These are phyloP conservation scores for Cadophora sp. DNA, from an alignment of 2,329 filamentous ascomycete genomes.

Conservation along the genomic window DNA sequence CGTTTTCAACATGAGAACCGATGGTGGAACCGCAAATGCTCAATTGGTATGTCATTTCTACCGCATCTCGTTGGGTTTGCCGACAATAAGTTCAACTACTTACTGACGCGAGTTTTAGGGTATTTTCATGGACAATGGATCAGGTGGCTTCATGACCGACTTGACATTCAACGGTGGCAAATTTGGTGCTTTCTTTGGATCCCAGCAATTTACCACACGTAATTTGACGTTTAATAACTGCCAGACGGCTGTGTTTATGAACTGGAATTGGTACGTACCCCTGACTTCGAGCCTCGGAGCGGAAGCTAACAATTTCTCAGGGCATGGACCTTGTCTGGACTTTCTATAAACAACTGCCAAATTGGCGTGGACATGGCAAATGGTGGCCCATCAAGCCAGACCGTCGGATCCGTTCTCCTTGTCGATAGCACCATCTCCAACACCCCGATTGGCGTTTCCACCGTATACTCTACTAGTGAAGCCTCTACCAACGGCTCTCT, in stretches of 20 bases:
- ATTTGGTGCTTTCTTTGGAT: constrained; percentile 80
- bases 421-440: constrained; percentile 81
- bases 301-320: constrained; percentile 1
- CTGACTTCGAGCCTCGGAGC: not conserved
- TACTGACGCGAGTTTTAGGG: constrained; percentile 50
- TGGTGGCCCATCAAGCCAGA: constrained; percentile 66
- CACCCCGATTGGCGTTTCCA: constrained; percentile 78
- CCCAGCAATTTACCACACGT: constrained; percentile 86
- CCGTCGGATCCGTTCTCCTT: constrained; percentile 84
- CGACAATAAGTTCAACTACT: not conserved
- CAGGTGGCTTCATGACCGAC: constrained; percentile 84
- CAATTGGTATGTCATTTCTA: constrained; percentile 56
- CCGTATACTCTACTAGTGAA: constrained; percentile 70
- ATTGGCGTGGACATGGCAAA: constrained; percentile 81
- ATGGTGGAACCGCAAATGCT: constrained; percentile 66
- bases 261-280: constrained; percentile 77
- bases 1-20: constrained; percentile 77
- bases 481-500: constrained; percentile 79
- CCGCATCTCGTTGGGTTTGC: not conserved
- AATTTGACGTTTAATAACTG: constrained; percentile 84
- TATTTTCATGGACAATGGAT: constrained; percentile 86
- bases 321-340: constrained; percentile 78
- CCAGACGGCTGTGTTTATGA: constrained; percentile 84
- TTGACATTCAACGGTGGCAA: constrained; percentile 83
- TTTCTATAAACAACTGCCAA: constrained; percentile 76